These are phyloP conservation scores for Sphaerobolus stellatus DNA, from an alignment of 1,284 basidiomycete species.

Conservation along the genomic window DNA sequence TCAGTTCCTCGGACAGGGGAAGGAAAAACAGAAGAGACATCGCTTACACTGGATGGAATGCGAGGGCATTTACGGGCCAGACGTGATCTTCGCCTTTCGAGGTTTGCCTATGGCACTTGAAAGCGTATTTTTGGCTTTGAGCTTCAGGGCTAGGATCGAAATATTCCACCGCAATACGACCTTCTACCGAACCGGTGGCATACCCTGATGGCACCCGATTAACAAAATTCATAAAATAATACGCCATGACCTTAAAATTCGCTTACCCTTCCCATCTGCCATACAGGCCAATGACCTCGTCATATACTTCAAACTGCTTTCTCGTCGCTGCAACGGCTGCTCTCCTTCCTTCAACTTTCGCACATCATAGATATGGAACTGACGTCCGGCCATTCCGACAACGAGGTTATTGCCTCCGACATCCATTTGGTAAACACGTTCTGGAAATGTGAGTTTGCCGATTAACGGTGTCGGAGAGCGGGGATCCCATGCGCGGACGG, in stretches of 20 bases:
- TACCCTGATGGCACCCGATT: conserved; percentile 66
- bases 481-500: conserved; percentile 86
- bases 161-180: conserved; percentile 96
- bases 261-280: conserved; percentile 86
- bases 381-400: conserved; percentile 85
- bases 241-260: conserved; percentile 21
- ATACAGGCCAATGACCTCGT: conserved; percentile 89
- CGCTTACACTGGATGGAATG: conserved; percentile 85
- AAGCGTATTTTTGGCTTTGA: conserved; percentile 95
- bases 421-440: conserved; percentile 84
- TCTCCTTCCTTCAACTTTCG: conserved; percentile 57
- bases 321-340: conserved; percentile 72
- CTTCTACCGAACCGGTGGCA: conserved; percentile 92
- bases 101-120: conserved; percentile 93
- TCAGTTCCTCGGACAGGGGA: not conserved
- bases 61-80: conserved; percentile 95
- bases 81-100: conserved; percentile 94
- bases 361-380: conserved; percentile 86
- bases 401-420: conserved; percentile 74
- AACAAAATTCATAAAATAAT: not conserved
- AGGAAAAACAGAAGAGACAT: conserved; percentile 6
- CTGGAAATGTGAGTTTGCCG: conserved; percentile 69
- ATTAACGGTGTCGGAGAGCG: conserved; percentile 58
- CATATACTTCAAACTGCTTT: conserved; percentile 95
- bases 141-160: conserved; percentile 78